Percentiles rank a stretch among this genome's conserved stretches.
These are phyloP conservation scores for Trametopsis cervina DNA, from an alignment of 768 basidiomycete species.

Conservation along the genomic window DNA sequence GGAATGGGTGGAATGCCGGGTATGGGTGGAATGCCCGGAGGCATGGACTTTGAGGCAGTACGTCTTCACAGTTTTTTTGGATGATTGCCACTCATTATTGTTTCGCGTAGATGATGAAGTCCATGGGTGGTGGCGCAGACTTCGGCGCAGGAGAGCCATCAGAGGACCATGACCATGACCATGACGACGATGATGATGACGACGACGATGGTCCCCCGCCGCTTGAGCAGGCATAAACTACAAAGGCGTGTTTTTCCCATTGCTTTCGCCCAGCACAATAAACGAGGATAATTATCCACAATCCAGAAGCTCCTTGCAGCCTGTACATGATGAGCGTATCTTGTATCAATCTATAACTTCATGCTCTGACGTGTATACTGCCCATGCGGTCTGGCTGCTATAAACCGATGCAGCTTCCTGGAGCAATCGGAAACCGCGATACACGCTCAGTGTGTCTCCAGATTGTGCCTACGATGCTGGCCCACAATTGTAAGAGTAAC, in stretches of 20 bases:
- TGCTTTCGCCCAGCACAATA: not conserved
- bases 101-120: conserved; percentile 40
- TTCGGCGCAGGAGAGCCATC: not conserved
- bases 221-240: conserved; percentile 51
- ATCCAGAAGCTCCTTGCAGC: conserved; percentile 4
- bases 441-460: too few species aligned
- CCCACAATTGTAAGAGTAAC: too few species aligned
- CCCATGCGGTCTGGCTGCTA: too few species aligned
- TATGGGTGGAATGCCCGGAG: conserved; percentile 38
- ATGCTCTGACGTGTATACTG: too few species aligned
- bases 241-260: not conserved
- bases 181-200: conserved; percentile 16
- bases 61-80: conserved; percentile 5
- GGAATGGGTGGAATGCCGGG: conserved; percentile 39
- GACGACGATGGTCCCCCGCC: conserved; percentile 65
- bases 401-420: too few species aligned
- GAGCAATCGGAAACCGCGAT: too few species aligned
- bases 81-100: not conserved
- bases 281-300: too few species aligned
- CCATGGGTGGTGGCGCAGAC: conserved; percentile 22
- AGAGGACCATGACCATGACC: conserved; percentile 15
- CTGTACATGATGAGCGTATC: conserved; percentile 8
- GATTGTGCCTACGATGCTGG: too few species aligned
- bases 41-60: conserved; percentile 65
- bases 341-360: conserved; percentile 4